These are phyloP conservation scores for Coffea eugenioides DNA, from an alignment of 257 asterid genomes.

Conservation along the genomic window DNA sequence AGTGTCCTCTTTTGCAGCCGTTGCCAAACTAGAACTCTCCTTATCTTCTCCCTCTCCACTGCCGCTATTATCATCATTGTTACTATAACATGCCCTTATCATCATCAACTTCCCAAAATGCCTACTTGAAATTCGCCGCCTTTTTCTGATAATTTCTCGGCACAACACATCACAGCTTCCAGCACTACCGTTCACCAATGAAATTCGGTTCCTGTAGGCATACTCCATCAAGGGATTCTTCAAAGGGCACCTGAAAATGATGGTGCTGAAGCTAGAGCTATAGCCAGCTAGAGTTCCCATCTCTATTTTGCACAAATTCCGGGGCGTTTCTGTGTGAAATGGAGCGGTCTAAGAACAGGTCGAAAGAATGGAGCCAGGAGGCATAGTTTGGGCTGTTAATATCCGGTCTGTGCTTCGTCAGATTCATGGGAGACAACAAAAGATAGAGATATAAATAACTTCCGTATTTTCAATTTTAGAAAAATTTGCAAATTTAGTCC, in stretches of 20 bases:
- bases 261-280: slow-evolving; percentile 25
- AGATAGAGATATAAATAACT: too few species aligned
- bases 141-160: slow-evolving; percentile 11
- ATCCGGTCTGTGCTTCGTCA: not conserved
- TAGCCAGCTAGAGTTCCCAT: slow-evolving; percentile 65
- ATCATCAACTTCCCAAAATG: slow-evolving; percentile 36
- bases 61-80: slow-evolving; percentile 26
- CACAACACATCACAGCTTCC: slow-evolving; percentile 5
- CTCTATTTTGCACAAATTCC: not conserved
- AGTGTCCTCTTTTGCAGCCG: slow-evolving; percentile 25
- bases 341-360: not conserved
- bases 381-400: not conserved
- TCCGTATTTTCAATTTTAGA: too few species aligned
- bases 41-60: slow-evolving; percentile 50
- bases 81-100: slow-evolving; percentile 39
- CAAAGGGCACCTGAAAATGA: slow-evolving; percentile 22
- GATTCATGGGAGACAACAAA: too few species aligned
- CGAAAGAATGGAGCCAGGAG: too few species aligned
- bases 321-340: not conserved
- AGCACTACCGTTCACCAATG: slow-evolving; percentile 12
- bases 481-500: too few species aligned
- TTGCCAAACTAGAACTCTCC: slow-evolving; percentile 56
- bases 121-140: slow-evolving; percentile 29
- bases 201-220: slow-evolving; percentile 22
- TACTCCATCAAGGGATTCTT: slow-evolving; percentile 29